Conservation (phyloP, 306 rosid genomes). For the Castanopsis chinensis region DNA sequence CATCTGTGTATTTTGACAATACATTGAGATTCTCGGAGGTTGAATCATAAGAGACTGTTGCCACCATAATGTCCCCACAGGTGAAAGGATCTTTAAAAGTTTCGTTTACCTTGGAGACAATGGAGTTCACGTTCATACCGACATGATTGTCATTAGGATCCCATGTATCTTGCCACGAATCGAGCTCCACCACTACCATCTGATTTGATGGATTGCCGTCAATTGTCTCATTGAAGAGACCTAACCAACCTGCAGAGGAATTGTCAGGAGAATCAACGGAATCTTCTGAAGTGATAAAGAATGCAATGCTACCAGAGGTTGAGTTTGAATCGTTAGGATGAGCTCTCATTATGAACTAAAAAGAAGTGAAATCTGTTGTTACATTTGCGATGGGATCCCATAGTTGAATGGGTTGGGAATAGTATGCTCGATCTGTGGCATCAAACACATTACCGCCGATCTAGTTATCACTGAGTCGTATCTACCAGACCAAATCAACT, state of each 20-base stretch:
- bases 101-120: slow-evolving; percentile 18
- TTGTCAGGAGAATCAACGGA: neutral
- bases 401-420: neutral
- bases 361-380: neutral
- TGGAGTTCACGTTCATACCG: slow-evolving; percentile 43
- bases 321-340: neutral
- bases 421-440: neutral
- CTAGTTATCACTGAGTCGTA: neutral
- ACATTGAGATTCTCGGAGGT: neutral
- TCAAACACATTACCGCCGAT: rapidly evolving
- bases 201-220: neutral
- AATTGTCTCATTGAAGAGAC: neutral
- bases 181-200: slow-evolving; percentile 47
- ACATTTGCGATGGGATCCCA: neutral
- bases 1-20: neutral
- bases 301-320: slow-evolving; percentile 4
- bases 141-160: slow-evolving; percentile 31
- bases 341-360: neutral
- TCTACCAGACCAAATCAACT: neutral
- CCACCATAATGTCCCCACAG: neutral
- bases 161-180: slow-evolving; percentile 27
- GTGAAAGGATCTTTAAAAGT: neutral
- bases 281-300: neutral
- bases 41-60: neutral
- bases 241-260: neutral